phyloP scores from a whole-genome alignment of 306 rosid genomes.

The Lathyrus sativus region DNA sequence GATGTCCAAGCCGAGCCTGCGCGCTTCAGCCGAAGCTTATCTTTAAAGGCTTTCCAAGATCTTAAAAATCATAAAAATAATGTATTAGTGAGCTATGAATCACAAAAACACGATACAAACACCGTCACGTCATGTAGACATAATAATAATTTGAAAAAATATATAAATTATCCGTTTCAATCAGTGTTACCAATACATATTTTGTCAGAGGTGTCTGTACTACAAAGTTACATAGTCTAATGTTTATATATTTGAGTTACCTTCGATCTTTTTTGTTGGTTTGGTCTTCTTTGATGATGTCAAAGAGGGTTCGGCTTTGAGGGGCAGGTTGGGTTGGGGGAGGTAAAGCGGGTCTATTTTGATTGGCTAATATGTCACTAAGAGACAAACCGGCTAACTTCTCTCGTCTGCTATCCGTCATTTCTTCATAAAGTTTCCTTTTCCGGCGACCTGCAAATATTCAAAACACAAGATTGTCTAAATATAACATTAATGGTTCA shows the following conservation, averaged over 20 bases:
- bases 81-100: too few relatives aligned
- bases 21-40: constrained; percentile 66
- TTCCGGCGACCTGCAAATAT: constrained; percentile 66
- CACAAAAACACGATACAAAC: too few relatives aligned
- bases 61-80: constrained; percentile 19
- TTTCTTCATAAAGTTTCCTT: constrained; percentile 59
- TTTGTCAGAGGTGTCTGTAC: too few relatives aligned
- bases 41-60: constrained; percentile 73
- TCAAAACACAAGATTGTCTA: background rate
- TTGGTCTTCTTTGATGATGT: constrained; percentile 59
- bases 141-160: too few relatives aligned
- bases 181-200: too few relatives aligned
- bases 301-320: constrained; percentile 59
- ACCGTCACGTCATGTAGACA: too few relatives aligned
- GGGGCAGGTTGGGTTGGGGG: background rate
- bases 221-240: too few relatives aligned
- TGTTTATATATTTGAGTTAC: background rate
- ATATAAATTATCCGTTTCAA: too few relatives aligned
- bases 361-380: constrained; percentile 48
- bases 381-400: constrained; percentile 60
- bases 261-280: constrained; percentile 50
- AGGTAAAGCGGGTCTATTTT: constrained; percentile 32
- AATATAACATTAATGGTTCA: background rate
- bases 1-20: constrained; percentile 77
- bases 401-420: constrained; percentile 58